Percentiles rank a stretch among this genome's conserved stretches.
Evolutionary conservation across 1,284 basidiomycete species (phyloP).

Genomic region (Phellopilus nigrolimitatus): DNA sequence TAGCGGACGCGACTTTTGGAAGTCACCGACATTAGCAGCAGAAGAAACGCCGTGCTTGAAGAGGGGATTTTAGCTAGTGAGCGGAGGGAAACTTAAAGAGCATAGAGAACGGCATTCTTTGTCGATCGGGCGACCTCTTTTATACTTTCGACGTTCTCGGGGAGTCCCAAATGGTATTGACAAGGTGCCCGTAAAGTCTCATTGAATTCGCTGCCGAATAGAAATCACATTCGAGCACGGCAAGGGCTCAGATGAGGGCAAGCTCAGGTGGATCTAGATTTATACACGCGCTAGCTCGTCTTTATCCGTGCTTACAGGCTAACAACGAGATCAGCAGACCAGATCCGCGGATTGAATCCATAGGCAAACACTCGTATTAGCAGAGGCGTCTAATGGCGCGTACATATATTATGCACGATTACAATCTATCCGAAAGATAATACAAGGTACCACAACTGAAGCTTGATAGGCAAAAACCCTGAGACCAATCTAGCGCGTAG

Average conservation of each 20-base stretch:
- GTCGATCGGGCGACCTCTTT: neutral
- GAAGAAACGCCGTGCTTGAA: conserved; percentile 6
- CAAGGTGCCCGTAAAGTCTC: too few relatives aligned
- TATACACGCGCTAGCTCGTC: neutral
- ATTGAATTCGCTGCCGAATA: too few relatives aligned
- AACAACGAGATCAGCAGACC: neutral
- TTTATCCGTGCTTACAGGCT: neutral
- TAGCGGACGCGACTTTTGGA: neutral
- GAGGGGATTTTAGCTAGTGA: neutral
- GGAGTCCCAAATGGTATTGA: neutral
- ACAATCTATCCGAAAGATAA: too few relatives aligned
- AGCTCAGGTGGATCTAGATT: neutral
- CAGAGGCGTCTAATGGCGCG: too few relatives aligned
- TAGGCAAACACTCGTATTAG: too few relatives aligned
- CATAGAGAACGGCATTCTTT: neutral
- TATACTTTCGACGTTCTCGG: neutral
- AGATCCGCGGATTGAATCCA: too few relatives aligned
- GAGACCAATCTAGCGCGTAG: neutral
- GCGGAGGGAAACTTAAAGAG: neutral
- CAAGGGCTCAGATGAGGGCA: too few relatives aligned
- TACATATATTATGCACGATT: too few relatives aligned
- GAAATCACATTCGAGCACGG: too few relatives aligned
- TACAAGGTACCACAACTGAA: conserved; percentile 2
- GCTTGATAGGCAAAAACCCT: conserved; percentile 9
- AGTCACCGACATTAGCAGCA: conserved; percentile 7